Conservation (phyloP, 2,329 filamentous ascomycete genomes). For the Hypoxylon rubiginosum region DNA sequence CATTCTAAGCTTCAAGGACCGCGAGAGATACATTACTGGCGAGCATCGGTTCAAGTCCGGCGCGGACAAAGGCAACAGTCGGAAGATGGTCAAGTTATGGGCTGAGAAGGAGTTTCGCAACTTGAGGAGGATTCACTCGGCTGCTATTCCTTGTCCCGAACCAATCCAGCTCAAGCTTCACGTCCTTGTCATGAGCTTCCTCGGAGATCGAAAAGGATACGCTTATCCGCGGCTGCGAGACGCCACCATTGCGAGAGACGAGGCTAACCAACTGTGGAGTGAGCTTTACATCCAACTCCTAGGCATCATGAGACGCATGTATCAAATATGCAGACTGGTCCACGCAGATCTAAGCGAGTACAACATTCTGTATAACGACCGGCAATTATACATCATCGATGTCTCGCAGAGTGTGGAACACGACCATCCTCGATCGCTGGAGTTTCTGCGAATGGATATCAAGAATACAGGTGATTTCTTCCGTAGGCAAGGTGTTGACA, state of each 20-base stretch:
- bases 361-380: slow-evolving; percentile 91
- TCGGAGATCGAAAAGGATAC: slow-evolving; percentile 88
- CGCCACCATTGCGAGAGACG: slow-evolving; percentile 78
- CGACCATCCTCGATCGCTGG: slow-evolving; percentile 90
- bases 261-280: slow-evolving; percentile 79
- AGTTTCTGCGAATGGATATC: slow-evolving; percentile 98
- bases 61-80: slow-evolving; percentile 93
- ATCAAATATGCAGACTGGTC: slow-evolving; percentile 90
- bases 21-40: slow-evolving; percentile 94
- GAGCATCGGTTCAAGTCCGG: slow-evolving; percentile 93
- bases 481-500: slow-evolving; percentile 84
- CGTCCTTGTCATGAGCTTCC: slow-evolving; percentile 93
- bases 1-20: slow-evolving; percentile 97
- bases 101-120: slow-evolving; percentile 99
- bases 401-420: slow-evolving; percentile 98
- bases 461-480: slow-evolving; percentile 98
- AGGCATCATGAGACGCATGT: slow-evolving; percentile 91
- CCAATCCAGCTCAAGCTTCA: slow-evolving; percentile 92
- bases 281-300: slow-evolving; percentile 85
- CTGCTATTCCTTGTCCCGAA: slow-evolving; percentile 91
- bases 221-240: slow-evolving; percentile 91
- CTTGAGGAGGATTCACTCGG: slow-evolving; percentile 83
- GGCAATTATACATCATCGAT: slow-evolving; percentile 91
- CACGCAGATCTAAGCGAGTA: slow-evolving; percentile 99
- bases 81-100: slow-evolving; percentile 98